Percentiles rank a stretch among this genome's conserved stretches.
Conservation (phyloP, 768 basidiomycete genomes). For the Trichaptum fuscoviolaceum region DNA sequence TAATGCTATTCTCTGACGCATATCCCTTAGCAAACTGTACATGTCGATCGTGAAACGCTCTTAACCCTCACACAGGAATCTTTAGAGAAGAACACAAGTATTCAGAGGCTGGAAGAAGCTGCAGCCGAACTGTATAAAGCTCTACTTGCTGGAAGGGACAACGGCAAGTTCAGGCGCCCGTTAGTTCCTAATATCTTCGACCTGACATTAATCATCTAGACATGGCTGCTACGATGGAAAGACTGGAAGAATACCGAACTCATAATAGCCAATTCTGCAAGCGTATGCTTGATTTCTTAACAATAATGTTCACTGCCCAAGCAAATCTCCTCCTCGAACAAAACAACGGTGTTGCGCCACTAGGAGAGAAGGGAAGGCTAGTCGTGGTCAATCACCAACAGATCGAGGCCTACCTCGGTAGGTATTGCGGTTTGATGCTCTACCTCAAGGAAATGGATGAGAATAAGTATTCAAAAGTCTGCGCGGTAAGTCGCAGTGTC, state of each 20-base stretch:
- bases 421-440: conserved; percentile 85
- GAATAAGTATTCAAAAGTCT: conserved; percentile 77
- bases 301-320: conserved; percentile 89
- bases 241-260: conserved; percentile 84
- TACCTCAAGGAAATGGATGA: conserved; percentile 98
- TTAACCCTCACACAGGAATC: conserved; percentile 83
- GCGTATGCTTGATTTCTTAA: conserved; percentile 80
- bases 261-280: conserved; percentile 93
- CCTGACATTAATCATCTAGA: conserved; percentile 37
- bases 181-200: too few species aligned
- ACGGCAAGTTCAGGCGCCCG: conserved; percentile 55
- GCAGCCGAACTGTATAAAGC: conserved; percentile 93
- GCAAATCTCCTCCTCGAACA: conserved; percentile 69
- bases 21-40: conserved; percentile 74
- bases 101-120: conserved; percentile 75
- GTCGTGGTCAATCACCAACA: conserved; percentile 57
- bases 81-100: conserved; percentile 70
- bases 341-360: conserved; percentile 42
- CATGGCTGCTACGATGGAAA: conserved; percentile 96
- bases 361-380: conserved; percentile 35
- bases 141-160: conserved; percentile 82
- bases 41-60: conserved; percentile 78
- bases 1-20: conserved; percentile 3
- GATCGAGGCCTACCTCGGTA: conserved; percentile 78
- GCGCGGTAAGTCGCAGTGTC: conserved; percentile 56